These are phyloP conservation scores for Hericium rajendrae DNA, from an alignment of 768 basidiomycete species.

Conservation along the genomic window DNA sequence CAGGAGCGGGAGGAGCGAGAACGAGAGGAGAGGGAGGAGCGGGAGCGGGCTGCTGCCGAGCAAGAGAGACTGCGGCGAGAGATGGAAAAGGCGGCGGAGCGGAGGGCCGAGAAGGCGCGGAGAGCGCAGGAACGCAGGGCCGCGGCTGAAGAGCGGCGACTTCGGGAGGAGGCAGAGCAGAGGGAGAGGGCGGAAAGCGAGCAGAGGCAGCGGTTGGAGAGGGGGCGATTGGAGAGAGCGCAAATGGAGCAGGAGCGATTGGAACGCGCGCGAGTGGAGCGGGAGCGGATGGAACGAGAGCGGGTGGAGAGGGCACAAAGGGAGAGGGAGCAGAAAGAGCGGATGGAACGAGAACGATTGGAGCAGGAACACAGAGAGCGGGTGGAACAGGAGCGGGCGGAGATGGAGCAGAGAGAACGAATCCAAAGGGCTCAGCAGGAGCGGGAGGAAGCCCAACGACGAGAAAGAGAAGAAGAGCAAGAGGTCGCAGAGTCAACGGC, in stretches of 20 bases:
- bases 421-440: neutral
- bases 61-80: neutral
- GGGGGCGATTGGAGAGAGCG: neutral
- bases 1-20: neutral
- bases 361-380: neutral
- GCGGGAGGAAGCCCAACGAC: neutral
- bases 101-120: neutral
- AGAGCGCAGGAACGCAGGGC: neutral
- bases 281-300: neutral
- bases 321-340: neutral
- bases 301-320: neutral
- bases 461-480: neutral
- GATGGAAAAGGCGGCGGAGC: neutral
- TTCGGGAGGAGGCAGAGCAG: neutral
- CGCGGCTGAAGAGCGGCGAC: constrained; percentile 2
- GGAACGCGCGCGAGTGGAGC: neutral
- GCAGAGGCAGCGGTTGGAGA: neutral
- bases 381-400: neutral
- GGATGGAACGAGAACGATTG: neutral
- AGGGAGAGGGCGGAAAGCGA: neutral
- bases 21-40: no score
- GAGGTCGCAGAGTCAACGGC: neutral
- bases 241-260: neutral
- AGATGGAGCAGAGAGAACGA: neutral
- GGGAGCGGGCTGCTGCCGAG: neutral